Evolutionary conservation across 2,329 filamentous ascomycete species (phyloP).

Genomic region (Fusarium luffae): DNA sequence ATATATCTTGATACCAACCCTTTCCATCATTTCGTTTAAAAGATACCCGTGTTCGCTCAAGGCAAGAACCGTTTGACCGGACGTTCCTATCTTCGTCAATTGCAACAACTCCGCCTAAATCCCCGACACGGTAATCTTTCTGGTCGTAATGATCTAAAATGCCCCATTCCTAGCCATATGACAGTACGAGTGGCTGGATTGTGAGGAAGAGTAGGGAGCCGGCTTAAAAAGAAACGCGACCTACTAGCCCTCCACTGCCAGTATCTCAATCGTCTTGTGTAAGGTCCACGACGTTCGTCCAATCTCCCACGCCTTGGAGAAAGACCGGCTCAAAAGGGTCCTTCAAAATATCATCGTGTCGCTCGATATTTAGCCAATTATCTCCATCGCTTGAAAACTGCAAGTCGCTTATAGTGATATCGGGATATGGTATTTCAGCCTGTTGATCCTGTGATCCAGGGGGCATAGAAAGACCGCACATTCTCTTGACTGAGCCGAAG

Average conservation of each 20-base stretch:
- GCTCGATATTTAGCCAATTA: not conserved
- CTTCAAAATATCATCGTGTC: not conserved
- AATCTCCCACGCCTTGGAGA: not conserved
- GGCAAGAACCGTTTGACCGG: not conserved
- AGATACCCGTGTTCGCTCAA: not conserved
- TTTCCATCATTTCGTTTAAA: not conserved
- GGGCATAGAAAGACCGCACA: not conserved
- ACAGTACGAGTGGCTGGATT: not conserved
- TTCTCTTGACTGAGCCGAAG: not conserved
- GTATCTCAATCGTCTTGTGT: not conserved
- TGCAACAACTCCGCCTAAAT: not conserved
- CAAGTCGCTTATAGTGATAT: not conserved
- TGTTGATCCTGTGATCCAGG: not conserved
- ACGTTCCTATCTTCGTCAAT: not conserved
- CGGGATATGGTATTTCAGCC: constrained; percentile 3
- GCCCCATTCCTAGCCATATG: not conserved
- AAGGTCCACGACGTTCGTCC: not conserved
- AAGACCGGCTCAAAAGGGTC: not conserved
- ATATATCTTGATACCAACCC: not conserved
- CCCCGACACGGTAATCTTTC: not conserved
- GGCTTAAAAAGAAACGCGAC: not conserved
- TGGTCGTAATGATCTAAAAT: not conserved
- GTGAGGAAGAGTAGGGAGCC: not conserved
- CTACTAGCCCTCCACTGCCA: not conserved
- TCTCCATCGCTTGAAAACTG: not conserved